phyloP scores from a whole-genome alignment of 805 yeast genomes.

The Candida pseudofarinosa region DNA sequence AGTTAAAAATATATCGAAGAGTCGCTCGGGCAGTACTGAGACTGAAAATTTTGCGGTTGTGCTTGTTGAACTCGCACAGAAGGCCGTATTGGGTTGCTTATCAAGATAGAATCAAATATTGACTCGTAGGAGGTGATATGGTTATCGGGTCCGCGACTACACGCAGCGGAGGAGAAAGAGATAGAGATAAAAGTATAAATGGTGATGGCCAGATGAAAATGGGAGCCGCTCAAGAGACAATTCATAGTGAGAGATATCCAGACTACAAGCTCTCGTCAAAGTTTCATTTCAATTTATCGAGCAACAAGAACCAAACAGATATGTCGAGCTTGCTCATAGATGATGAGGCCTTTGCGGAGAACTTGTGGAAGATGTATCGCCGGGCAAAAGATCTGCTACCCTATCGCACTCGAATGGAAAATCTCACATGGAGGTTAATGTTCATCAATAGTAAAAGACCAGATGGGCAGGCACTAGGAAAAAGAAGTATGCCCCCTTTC shows the following conservation, averaged over 20 bases:
- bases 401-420: slow-evolving; percentile 72
- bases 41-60: neutral
- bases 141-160: neutral
- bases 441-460: slow-evolving; percentile 31
- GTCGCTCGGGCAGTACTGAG: neutral
- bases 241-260: neutral
- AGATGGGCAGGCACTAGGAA: neutral
- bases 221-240: neutral
- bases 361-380: slow-evolving; percentile 77
- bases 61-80: neutral
- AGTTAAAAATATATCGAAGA: too few species aligned
- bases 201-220: neutral
- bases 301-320: neutral
- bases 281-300: slow-evolving; percentile 1
- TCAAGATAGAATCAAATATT: neutral
- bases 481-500: too few species aligned
- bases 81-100: neutral
- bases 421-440: slow-evolving; percentile 87
- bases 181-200: neutral
- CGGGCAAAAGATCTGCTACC: slow-evolving; percentile 74
- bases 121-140: neutral
- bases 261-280: slow-evolving; percentile 1
- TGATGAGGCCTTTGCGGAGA: slow-evolving; percentile 14
- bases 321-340: slow-evolving; percentile 3
- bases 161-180: neutral